Conservation (phyloP, 2,329 filamentous ascomycete genomes). For the Berkeleyomyces rouxiae region DNA sequence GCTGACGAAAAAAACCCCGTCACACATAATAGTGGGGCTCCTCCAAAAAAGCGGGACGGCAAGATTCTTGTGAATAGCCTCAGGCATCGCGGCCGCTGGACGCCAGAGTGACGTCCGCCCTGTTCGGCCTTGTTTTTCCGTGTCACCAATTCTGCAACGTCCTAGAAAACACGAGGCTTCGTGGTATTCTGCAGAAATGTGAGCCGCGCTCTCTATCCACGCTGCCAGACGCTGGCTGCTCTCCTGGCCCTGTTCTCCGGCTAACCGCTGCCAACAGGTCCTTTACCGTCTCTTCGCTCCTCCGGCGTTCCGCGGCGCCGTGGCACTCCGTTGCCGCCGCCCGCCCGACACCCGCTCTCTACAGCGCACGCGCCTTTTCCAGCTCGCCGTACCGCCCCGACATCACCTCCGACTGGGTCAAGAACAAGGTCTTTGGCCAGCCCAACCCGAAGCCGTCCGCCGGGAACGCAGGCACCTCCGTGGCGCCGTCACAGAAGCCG, state of each 20-base stretch:
- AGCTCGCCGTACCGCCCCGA: neutral
- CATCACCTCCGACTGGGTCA: slow-evolving; percentile 1
- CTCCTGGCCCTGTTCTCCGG: neutral
- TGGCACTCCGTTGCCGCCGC: neutral
- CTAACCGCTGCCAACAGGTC: slow-evolving; percentile 2
- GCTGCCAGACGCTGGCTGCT: neutral
- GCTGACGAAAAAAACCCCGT: neutral
- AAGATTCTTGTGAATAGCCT: slow-evolving; percentile 7
- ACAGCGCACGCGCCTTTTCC: slow-evolving; percentile 6
- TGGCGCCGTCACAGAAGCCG: neutral
- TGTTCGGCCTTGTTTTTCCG: too few species aligned
- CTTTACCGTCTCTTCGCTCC: slow-evolving; percentile 4
- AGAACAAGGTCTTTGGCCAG: slow-evolving; percentile 7
- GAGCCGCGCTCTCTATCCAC: neutral
- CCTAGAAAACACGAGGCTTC: neutral
- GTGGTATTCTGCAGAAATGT: neutral
- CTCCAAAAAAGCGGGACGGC: slow-evolving; percentile 1
- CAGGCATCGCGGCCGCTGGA: neutral
- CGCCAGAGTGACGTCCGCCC: neutral
- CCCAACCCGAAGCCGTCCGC: slow-evolving; percentile 3
- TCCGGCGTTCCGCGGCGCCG: slow-evolving; percentile 1
- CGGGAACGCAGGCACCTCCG: neutral
- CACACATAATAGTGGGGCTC: neutral
- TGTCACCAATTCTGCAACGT: neutral
- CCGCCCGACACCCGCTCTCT: neutral